Evolutionary conservation across 495 filamentous ascomycete species (phyloP).

Genomic region (Xylaria cubensis): DNA sequence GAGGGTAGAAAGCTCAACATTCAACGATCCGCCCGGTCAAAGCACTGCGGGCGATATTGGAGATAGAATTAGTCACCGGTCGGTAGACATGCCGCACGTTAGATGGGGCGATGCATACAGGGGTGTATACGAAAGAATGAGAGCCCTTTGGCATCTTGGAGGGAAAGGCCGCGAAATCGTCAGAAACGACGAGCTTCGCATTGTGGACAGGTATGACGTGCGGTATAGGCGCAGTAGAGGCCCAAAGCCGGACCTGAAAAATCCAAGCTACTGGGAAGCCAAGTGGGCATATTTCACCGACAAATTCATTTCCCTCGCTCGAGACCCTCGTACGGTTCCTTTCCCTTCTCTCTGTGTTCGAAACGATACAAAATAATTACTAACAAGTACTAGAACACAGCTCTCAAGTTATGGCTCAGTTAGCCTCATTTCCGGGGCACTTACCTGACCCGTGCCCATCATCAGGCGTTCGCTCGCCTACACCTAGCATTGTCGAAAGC

Average conservation of each 20-base stretch:
- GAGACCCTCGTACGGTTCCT: background rate
- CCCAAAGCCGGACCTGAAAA: slow-evolving; percentile 3
- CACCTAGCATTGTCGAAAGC: background rate
- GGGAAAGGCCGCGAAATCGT: background rate
- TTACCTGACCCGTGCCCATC: background rate
- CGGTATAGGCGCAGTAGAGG: slow-evolving; percentile 6
- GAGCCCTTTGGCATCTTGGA: slow-evolving; percentile 8
- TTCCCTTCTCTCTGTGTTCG: background rate
- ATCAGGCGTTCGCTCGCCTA: background rate
- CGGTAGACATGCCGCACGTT: background rate
- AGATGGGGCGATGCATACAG: slow-evolving; percentile 4
- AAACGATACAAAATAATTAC: background rate
- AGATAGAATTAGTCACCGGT: background rate
- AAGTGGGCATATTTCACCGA: slow-evolving; percentile 11
- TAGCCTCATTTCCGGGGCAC: background rate
- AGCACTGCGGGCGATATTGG: background rate
- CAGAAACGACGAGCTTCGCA: background rate
- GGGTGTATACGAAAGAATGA: slow-evolving; percentile 15
- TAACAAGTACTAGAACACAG: background rate
- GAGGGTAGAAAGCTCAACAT: background rate
- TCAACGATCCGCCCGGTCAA: background rate
- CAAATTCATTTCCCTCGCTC: background rate
- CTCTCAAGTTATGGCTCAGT: background rate
- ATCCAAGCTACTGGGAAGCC: slow-evolving; percentile 13
- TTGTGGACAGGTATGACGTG: background rate